Evolutionary conservation across 352 stramenopile species (phyloP), one percentile per base, ranked within the genome.

Genomic region (Blastocystis sp.): DNA sequence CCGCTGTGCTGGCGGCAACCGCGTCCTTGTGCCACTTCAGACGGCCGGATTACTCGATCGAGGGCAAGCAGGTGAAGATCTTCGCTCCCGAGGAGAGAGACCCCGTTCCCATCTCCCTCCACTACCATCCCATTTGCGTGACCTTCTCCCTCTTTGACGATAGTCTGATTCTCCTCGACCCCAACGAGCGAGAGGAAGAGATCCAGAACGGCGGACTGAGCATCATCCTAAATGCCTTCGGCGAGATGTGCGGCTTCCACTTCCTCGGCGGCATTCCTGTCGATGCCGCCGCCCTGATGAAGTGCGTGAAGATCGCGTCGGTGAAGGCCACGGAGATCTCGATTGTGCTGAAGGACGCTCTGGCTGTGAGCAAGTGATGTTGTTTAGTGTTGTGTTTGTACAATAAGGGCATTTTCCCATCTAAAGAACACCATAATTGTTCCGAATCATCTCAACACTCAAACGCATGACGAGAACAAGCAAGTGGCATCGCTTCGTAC

Each of bases 161-260:
- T 40, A 42, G 78, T 21, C 43, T 78, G 10, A 28, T 78, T 19
- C 57, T 88, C 6, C 45, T 88, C 24, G 78, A 88, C 34, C 78
- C 78, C 11, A 88, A 61, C 11, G 78, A 88, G 70, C 78, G 78
- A 14, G 78, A 88, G 48, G 78, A 88, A 78, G 64, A 17, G 24
- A 66, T 88, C n/a, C 63, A 63, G 52, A 14, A 78, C 21, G 78
- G 78, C 21, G 38, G 42, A n/a, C 28, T 88, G 24, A 68, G 43
- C 62, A 34, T 88, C 4, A 71, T 88, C 24, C 52, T 88, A 14
- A 88, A 88, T 78, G 78, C 78, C 40, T 88, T 88, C 38, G 78
- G 78, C 45, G 78, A 88, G 57, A 28, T 88, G 45, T 88, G 78
- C 60, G 78, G 78, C 19, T 60, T 88, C 11, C 78, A 88, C 45